Evolutionary conservation across 2,329 filamentous ascomycete species (phyloP), one percentile per base, ranked within the genome.

Genomic region (Bipolaris cookei): DNA sequence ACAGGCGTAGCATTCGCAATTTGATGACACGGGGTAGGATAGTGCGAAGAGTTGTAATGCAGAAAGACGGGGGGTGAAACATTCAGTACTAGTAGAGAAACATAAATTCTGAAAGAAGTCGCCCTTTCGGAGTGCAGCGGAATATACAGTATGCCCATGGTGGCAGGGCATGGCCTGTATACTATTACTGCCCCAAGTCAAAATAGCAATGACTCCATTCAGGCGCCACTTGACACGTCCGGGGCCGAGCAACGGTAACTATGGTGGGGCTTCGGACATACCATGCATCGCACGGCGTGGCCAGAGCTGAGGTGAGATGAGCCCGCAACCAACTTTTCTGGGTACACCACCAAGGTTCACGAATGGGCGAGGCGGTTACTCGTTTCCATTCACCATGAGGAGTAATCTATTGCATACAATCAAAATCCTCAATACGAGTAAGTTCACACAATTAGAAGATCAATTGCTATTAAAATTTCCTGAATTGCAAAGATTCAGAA

Each of bases 161-260:
- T 61, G 52, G 59, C 61, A 59, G 62, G 56, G 57, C 62, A 63
- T 50, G 58, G 51, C 51, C 43, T 63, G 53, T 61, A 59, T 52
- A 62, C 55, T 53, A 46, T 53, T 52, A 62, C 55, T 53, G 49
- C 49, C 60, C 55, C 53, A 38, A 37, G 58, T 58, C 58, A 67
- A 63, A 66, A 68, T 68, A 67, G 66, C 43, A 62, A 58, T 60
- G 35, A 44, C 44, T 48, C 45, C 48, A 54, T 56, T 54, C 56
- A 54, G 58, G 53, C 45, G 41, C 38, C 45, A 49, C 34, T 51
- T 42, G 47, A 54, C 60, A 61, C 55, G 54, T 30, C 37, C 37
- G 34, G 51, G 44, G 51, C 49, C 53, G 52, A 58, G 59, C 58
- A 61, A 56, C 62, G 42, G 58, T 41, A 48, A 20, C 35, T 18